Evolutionary conservation across 192 early-diverging fungal species (phyloP), one percentile per base, ranked within the genome.

Genomic region (Kappamyces sp.): DNA sequence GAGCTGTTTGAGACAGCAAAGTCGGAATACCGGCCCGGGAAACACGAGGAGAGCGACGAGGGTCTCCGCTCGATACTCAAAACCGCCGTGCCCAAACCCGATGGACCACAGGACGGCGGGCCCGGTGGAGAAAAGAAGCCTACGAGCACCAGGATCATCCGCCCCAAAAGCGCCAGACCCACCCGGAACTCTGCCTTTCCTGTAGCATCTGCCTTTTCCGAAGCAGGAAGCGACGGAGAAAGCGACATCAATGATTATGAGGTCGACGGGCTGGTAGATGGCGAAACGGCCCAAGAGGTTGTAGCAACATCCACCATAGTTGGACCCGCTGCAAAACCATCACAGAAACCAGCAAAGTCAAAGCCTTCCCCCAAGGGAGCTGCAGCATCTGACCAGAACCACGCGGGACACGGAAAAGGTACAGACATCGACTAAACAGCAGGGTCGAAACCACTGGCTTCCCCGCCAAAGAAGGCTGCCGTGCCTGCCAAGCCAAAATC

Each of bases 121-220:
- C 22, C 22, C 22, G 22, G 9, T 5, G 45, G 32, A 9, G 36
- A 58, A 12, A 43, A 22, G 47, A 33, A 36, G 30, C 36, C 31
- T 4, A 32, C 48, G 9, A 43, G 43, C 6, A 58, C 22, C 29
- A 34, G 32, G 2, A 36, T 31, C 12, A 31, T 48, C 32, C 64
- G 76, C 34, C 77, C 77, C 11, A 73, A 76, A 37, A 72, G 70
- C 9, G 77, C 77, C 15, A 53, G 77, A 1, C 77, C 77, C 4
- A 71, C 70, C 3, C 61, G 77, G 22, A 51, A 70, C 14, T 65
- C 69, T 53, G 42, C 61, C 33, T 79, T 69, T 54, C 77, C 77
- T 31, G 43, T 59, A 7, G 65, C 71, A 11, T 54, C 60, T 4
- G 73, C 61, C 35, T 75, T 75, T 51, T 73, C 65, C 45, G 73